Percentiles rank a stretch among this genome's conserved stretches.
Conservation (phyloP, 306 rosid genomes). For the Delonix regia region DNA sequence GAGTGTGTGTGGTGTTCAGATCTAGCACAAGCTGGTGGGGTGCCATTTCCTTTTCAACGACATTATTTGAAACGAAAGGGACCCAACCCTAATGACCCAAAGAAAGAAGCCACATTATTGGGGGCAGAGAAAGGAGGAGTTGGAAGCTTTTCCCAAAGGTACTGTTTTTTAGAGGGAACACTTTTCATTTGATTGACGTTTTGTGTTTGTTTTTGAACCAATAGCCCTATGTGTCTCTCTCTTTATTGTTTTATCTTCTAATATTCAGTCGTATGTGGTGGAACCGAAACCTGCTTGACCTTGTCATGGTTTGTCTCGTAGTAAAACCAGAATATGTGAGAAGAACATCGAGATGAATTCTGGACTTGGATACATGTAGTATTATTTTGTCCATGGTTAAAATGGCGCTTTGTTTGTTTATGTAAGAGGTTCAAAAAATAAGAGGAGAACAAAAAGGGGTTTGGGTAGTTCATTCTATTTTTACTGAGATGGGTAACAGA, state of each 20-base stretch:
- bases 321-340: not conserved
- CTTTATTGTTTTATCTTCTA: not conserved
- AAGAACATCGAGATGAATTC: not conserved
- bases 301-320: not conserved
- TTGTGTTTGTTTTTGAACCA: constrained; percentile 52
- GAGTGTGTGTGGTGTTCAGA: too few species aligned
- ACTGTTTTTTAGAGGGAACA: constrained; percentile 47
- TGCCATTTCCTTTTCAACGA: constrained; percentile 14
- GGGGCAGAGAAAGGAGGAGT: constrained; percentile 33
- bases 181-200: constrained; percentile 53
- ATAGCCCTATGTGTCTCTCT: too few species aligned
- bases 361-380: not conserved
- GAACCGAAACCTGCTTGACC: not conserved
- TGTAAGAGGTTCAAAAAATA: not conserved
- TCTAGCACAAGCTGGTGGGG: constrained; percentile 21
- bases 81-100: constrained; percentile 38
- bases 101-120: constrained; percentile 33
- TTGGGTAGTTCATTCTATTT: not conserved
- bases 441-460: not conserved
- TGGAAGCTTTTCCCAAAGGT: constrained; percentile 48
- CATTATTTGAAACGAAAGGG: constrained; percentile 41
- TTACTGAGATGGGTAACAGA: too few species aligned
- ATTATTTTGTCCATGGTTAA: not conserved
- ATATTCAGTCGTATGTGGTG: too few species aligned
- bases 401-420: not conserved